phyloP scores from a whole-genome alignment of 495 filamentous ascomycete genomes.

The Chaetomium tenue region DNA sequence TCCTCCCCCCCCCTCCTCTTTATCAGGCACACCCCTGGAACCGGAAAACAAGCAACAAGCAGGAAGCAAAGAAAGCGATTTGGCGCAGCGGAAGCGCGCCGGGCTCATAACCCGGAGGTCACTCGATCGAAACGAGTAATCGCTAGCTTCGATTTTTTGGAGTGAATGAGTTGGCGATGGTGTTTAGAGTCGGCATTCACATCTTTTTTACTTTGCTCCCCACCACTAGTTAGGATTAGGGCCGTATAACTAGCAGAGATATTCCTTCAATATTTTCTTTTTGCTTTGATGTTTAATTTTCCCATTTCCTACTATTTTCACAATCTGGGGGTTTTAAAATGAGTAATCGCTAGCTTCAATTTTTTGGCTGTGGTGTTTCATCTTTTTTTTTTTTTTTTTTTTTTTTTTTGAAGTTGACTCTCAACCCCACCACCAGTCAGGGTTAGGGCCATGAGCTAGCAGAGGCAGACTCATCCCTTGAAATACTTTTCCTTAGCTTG shows the following conservation, averaged over 20 bases:
- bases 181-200: neutral
- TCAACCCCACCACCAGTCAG: no score
- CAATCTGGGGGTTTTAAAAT: conserved; percentile 18
- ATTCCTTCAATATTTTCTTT: neutral
- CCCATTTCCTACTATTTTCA: no score
- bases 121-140: conserved; percentile 35
- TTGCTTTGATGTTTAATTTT: no score
- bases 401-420: no score
- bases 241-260: no score
- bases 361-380: no score
- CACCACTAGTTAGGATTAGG: neutral
- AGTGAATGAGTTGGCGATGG: neutral
- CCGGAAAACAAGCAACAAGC: neutral
- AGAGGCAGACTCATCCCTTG: no score
- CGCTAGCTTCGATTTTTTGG: conserved; percentile 28
- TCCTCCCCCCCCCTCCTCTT: neutral
- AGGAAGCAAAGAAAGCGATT: conserved; percentile 21
- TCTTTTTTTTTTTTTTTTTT: no score
- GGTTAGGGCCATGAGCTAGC: no score
- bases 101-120: conserved; percentile 38
- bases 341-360: conserved; percentile 31
- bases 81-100: conserved; percentile 36
- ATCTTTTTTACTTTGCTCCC: neutral
- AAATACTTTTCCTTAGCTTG: no score
- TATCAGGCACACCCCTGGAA: neutral